A percentile compares a stretch with the other conserved stretches of the same genome.
These are phyloP conservation scores for Calonectria multiphialidica DNA, from an alignment of 2,329 filamentous ascomycete genomes.

Conservation along the genomic window DNA sequence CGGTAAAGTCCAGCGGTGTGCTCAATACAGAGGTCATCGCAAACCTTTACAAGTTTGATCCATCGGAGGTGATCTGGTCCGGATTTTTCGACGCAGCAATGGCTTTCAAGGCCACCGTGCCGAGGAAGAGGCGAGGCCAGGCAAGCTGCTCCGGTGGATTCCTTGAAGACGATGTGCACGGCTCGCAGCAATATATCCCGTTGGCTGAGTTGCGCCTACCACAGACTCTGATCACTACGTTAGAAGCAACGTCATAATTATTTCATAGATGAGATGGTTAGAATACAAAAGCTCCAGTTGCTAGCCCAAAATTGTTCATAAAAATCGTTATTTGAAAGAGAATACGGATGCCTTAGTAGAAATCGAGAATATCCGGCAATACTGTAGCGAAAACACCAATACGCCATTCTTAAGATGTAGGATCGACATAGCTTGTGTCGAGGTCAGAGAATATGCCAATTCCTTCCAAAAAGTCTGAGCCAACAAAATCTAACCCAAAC, in stretches of 20 bases:
- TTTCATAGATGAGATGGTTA: background rate
- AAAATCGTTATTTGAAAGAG: background rate
- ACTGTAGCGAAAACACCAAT: background rate
- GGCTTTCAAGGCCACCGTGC: background rate
- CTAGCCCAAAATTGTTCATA: background rate
- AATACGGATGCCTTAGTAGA: too few species aligned
- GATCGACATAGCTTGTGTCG: background rate
- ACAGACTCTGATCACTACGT: background rate
- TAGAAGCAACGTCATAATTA: background rate
- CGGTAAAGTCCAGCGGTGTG: slow-evolving; percentile 51
- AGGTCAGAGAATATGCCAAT: background rate
- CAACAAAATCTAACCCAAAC: slow-evolving; percentile 9
- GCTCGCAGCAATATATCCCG: slow-evolving; percentile 10
- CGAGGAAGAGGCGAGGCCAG: background rate
- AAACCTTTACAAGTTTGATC: background rate
- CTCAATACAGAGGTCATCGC: slow-evolving; percentile 49
- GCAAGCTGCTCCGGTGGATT: background rate
- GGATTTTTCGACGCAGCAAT: background rate
- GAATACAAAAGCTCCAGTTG: background rate
- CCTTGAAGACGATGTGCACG: slow-evolving; percentile 6
- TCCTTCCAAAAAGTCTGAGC: slow-evolving; percentile 1
- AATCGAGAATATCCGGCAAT: background rate
- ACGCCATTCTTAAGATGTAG: background rate
- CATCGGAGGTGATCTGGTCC: background rate
- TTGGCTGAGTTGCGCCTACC: background rate